Evolutionary conservation across 345 rosid genomes (phyloP), one percentile per base, ranked within the genome.

Genomic region (Firmiana major): DNA sequence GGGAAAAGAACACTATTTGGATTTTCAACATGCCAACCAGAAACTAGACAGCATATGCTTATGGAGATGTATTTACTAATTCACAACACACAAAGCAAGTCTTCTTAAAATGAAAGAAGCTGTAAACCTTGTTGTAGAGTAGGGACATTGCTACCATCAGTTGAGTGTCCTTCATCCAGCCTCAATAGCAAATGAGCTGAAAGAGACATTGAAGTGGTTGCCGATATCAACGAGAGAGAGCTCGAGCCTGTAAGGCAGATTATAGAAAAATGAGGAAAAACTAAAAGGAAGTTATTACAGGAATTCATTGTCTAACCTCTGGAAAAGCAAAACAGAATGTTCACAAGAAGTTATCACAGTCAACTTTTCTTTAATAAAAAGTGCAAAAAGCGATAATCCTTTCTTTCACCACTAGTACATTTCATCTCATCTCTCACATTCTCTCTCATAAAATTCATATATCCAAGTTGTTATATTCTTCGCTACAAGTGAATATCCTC

Each of bases 141-240:
- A 60, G 88, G 97, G 79, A 58, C 81, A 84, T 84, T 90, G 76
- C 87, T 89, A 57, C 81, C 82, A 77, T 85, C 90, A 74, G 82
- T 77, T 54, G 98, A 83, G 57, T 93, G 94, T 79, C 93, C 87
- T 87, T 96, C 99, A 75, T 97, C 98, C 78, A 96, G 92, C 87
- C 97, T 87, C 75, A 96, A 84, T 83, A 96, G 82, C 49, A 94
- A 87, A 84, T 92, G 98, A 77, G 99, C 97, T 53, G 99, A 98
- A 86, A 96, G 99, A 74, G 89, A 85, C 81, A 79, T 69, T 55
- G 92, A 82, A 83, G 91, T 82, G 71, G 87, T 69, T 43, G 85
- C 87, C 57, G 97, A 83, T n/a, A 71, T 81, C 79, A 78, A 53
- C 7, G 84, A 79, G 96, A 81, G 80, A 79, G 85, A 80, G 84